Evolutionary conservation across 768 basidiomycete species (phyloP).

Genomic region (Agrocybe pediades): DNA sequence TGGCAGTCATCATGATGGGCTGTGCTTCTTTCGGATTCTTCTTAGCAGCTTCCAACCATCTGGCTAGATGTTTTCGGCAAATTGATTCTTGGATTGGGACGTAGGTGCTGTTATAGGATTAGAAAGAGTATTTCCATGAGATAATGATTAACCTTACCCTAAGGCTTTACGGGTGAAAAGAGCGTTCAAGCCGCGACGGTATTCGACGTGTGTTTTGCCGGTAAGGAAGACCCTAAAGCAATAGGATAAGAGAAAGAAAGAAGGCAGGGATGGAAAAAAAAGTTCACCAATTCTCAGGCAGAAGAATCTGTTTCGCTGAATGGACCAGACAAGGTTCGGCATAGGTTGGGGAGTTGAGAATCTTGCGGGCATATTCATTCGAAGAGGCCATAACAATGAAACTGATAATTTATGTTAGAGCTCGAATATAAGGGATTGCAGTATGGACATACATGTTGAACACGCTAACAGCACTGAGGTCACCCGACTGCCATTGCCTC

Average conservation of each 20-base stretch:
- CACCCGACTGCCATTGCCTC: slow-evolving; percentile 89
- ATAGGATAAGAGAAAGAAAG: slow-evolving; percentile 2
- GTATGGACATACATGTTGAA: slow-evolving; percentile 86
- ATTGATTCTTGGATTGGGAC: slow-evolving; percentile 81
- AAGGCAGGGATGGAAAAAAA: slow-evolving; percentile 10
- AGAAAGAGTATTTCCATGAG: not conserved
- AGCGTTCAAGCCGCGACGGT: slow-evolving; percentile 85
- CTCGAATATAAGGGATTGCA: not conserved
- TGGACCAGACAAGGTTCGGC: slow-evolving; percentile 95
- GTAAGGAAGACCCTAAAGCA: slow-evolving; percentile 89
- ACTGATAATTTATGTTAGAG: slow-evolving; percentile 41
- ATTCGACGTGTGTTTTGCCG: slow-evolving; percentile 91
- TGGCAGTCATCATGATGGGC: slow-evolving; percentile 87
- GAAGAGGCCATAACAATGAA: slow-evolving; percentile 99
- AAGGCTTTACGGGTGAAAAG: slow-evolving; percentile 96
- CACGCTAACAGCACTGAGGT: slow-evolving; percentile 87
- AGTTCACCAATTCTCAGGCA: slow-evolving; percentile 80
- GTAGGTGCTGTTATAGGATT: slow-evolving; percentile 63
- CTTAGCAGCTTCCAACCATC: slow-evolving; percentile 68
- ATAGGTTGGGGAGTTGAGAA: slow-evolving; percentile 89
- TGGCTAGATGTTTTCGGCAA: slow-evolving; percentile 70
- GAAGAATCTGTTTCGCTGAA: slow-evolving; percentile 85
- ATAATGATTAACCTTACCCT: slow-evolving; percentile 49
- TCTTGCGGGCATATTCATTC: slow-evolving; percentile 91
- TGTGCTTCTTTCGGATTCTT: slow-evolving; percentile 49